A percentile compares a stretch with the other conserved stretches of the same genome.
phyloP scores from a whole-genome alignment of 2,329 filamentous ascomycete genomes.

The Zelopaecilomyces penicillatus region DNA sequence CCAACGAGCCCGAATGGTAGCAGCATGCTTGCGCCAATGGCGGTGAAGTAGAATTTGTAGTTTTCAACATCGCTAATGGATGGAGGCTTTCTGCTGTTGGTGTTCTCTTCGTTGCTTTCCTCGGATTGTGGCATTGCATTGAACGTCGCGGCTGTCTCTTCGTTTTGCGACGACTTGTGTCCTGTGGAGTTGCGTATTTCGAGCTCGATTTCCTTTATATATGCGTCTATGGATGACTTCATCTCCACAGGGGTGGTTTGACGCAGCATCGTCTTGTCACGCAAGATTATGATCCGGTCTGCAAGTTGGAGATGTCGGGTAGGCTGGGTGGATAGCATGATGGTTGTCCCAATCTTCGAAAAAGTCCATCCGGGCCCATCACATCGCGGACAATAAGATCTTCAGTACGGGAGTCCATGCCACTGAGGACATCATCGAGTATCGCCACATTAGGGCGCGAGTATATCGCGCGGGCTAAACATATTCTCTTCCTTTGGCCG shows the following conservation, averaged over 20 bases:
- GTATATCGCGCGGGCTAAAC: slow-evolving; percentile 40
- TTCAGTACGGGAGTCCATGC: slow-evolving; percentile 36
- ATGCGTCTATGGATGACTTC: too few species aligned
- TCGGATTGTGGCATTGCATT: too few species aligned
- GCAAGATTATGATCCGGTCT: slow-evolving; percentile 40
- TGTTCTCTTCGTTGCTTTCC: too few species aligned
- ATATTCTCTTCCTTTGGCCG: slow-evolving; percentile 34
- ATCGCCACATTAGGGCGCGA: slow-evolving; percentile 29
- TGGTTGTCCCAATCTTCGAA: slow-evolving; percentile 29
- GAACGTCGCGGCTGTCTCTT: too few species aligned
- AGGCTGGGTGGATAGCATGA: slow-evolving; percentile 32
- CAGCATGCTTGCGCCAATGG: slow-evolving; percentile 13
- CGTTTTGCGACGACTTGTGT: too few species aligned
- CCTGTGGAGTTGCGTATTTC: too few species aligned
- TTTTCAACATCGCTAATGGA: too few species aligned
- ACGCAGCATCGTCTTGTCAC: too few species aligned
- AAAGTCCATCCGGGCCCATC: slow-evolving; percentile 31
- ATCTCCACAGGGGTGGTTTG: too few species aligned
- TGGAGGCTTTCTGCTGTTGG: too few species aligned
- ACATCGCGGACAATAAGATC: slow-evolving; percentile 33
- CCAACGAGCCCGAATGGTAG: slow-evolving; percentile 14
- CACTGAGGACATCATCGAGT: slow-evolving; percentile 39
- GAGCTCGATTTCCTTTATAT: too few species aligned
- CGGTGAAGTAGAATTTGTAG: slow-evolving; percentile 27
- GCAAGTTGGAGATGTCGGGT: slow-evolving; percentile 24